Percentiles rank a stretch among this genome's conserved stretches.
phyloP scores from a whole-genome alignment of 2,329 filamentous ascomycete species.

The Orbilia brochopaga region DNA sequence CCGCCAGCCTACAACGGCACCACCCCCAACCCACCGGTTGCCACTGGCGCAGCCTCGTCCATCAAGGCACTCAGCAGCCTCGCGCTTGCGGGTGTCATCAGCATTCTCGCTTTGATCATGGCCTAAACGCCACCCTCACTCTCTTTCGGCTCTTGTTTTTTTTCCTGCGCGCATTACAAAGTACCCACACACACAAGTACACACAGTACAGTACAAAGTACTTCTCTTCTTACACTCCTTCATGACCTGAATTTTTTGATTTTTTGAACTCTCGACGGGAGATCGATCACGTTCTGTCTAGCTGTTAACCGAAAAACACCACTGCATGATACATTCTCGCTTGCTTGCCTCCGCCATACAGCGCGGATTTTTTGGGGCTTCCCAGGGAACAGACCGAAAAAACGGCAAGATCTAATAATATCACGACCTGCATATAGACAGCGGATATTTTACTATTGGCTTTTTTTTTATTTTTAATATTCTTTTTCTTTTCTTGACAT shows the following conservation, averaged over 20 bases:
- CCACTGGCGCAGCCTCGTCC: conserved; percentile 47
- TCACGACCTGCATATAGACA: conserved; percentile 52
- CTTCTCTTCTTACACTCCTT: conserved; percentile 18
- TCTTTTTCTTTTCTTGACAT: conserved; percentile 24
- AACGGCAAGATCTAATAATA: conserved; percentile 48
- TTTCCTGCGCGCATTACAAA: background rate
- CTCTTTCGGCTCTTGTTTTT: background rate
- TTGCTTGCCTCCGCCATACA: conserved; percentile 49
- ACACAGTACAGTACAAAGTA: too few species aligned
- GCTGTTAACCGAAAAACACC: too few species aligned
- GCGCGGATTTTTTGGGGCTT: too few species aligned
- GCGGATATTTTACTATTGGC: conserved; percentile 31
- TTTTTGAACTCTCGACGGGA: conserved; percentile 1
- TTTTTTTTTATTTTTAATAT: conserved; percentile 20
- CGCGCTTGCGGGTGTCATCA: conserved; percentile 30
- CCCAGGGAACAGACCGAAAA: too few species aligned
- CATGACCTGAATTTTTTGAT: conserved; percentile 22
- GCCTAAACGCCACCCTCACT: conserved; percentile 32
- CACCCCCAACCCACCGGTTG: conserved; percentile 39
- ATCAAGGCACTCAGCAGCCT: conserved; percentile 47
- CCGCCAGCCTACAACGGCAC: conserved; percentile 19
- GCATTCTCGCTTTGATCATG: conserved; percentile 45
- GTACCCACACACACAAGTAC: too few species aligned
- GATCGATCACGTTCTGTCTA: conserved; percentile 22
- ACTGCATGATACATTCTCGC: conserved; percentile 49